Evolutionary conservation across 495 filamentous ascomycete genomes (phyloP), one percentile per base, ranked within the genome.

Genomic region (Trichoderma erinaceum): DNA sequence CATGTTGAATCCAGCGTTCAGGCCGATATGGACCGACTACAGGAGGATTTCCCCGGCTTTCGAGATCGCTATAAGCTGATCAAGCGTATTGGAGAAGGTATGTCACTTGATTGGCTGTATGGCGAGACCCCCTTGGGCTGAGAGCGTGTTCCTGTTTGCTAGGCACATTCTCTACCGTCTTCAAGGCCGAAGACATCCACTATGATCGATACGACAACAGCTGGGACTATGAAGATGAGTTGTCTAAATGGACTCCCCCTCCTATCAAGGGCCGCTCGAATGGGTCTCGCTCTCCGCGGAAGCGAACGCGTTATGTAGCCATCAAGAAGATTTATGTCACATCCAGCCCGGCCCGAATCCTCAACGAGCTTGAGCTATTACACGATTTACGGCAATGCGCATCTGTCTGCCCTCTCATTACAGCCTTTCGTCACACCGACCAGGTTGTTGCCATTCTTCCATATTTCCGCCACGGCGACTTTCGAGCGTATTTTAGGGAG

Each of bases 271-370:
- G 74, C 43, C 70, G 70, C 16, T 70, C 70, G 50, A 65, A 68
- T 25, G 41, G 71, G 23, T 41, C 48, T 66, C 61, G 48, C 29
- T 15, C 68, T 63, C 72, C 71, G 69, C 78, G 79, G 35, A 79
- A 82, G 29, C 79, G 75, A 65, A 85, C 89, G 21, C 90, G 88
- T 73, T 97, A 88, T 73, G 95, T 99, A 50, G 95, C 95, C 29
- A 89, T 99, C 76, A 99, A 99, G 78, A 98, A 98, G 78, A 98
- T 99, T 70, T 98, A 98, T 75, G 95, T 97, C 66, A 99, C 95
- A 3, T 96, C 92, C 72, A 96, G 92, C 50, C 95, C 95, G 2
- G 80, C 86, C 38, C 90, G 95, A 41, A 98, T 98, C 69, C 88
- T 97, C 72, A 99, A 99, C 78, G 95, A 99, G 78, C 86, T 99